Evolutionary conservation across 495 filamentous ascomycete genomes (phyloP), one percentile per base, ranked within the genome.

Genomic region (Trichocladium antarcticum): DNA sequence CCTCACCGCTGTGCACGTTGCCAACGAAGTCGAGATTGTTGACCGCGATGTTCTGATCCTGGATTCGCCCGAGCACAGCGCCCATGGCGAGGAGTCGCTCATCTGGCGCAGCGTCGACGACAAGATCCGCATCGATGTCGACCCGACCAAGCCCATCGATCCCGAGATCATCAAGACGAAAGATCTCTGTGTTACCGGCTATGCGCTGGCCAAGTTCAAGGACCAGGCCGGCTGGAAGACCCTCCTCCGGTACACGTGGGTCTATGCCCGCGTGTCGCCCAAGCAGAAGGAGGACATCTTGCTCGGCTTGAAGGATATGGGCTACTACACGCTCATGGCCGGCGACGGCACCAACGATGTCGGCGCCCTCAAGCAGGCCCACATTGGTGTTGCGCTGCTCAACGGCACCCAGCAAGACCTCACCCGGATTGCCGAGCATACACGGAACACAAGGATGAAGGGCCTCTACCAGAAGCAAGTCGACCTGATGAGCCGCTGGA

Each of bases 211-310:
- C 19, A 94, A 92, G 61, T 89, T 90, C 74, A 87, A 89, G 67
- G 81, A 79, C 47, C 82, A 93, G 57, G 80, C 81, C 29, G 71
- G 66, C 10, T 79, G 92, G 60, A 71, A 75, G 40, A 73, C 83
- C 34, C 69, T 99, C 32, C 74, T 96, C 1, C 81, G 87, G 22
- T 79, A 97, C 61, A 84, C 89, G 29, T 97, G 93, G 92, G 92
- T 97, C 9, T 99, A 99, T 61, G 93, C 92, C 56, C 84, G 92
- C 56, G 92, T 99, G 29, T 97, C 92, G 9, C 92, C 92, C 14
- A 95, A 93, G 74, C 92, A 99, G 58, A 99, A 99, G 70, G 92
- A 97, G 68, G 93, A 97, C 44, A 99, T 99, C 62, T 78, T 99
- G 31, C 77, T 95, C 22, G 92, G 90, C 11, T 76, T 99, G 34